These are phyloP conservation scores for Globisporangium emineosum DNA, from an alignment of 352 stramenopile species.

Conservation along the genomic window DNA sequence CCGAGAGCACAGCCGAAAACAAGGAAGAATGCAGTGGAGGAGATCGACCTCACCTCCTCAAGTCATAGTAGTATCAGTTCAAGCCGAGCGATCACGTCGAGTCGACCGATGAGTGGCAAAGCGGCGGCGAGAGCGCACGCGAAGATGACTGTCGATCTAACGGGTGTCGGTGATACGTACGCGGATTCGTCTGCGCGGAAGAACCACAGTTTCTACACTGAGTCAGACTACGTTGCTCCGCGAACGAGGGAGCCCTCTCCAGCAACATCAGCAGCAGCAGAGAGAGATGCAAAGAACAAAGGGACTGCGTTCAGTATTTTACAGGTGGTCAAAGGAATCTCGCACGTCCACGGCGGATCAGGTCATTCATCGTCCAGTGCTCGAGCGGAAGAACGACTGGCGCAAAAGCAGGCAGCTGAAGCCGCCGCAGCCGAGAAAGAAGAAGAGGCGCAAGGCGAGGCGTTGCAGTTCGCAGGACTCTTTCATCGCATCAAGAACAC, in stretches of 20 bases:
- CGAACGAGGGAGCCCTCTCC: conserved; percentile 19
- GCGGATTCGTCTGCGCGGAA: conserved; percentile 27
- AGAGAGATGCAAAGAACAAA: conserved; percentile 22
- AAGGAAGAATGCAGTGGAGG: conserved; percentile 18
- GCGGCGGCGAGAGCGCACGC: conserved; percentile 51
- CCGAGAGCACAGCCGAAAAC: conserved; percentile 24
- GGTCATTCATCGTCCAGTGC: conserved; percentile 10
- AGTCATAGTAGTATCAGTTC: neutral
- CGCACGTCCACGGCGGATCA: conserved; percentile 38
- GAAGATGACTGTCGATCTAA: conserved; percentile 39
- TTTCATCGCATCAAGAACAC: conserved; percentile 85
- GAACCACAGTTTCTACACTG: conserved; percentile 72
- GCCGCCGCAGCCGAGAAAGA: conserved; percentile 24
- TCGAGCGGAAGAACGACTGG: neutral
- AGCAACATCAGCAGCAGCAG: neutral
- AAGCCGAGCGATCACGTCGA: neutral
- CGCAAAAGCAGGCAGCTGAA: conserved; percentile 4
- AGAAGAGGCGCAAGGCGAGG: conserved; percentile 47
- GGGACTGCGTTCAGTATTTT: conserved; percentile 46
- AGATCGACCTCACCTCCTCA: conserved; percentile 14
- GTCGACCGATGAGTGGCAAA: conserved; percentile 57
- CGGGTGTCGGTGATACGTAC: conserved; percentile 36
- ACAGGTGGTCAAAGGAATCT: conserved; percentile 62
- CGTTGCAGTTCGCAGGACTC: conserved; percentile 52
- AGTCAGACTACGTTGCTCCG: conserved; percentile 47